phyloP scores from a whole-genome alignment of 805 yeast genomes.

The Candida ovalis region DNA sequence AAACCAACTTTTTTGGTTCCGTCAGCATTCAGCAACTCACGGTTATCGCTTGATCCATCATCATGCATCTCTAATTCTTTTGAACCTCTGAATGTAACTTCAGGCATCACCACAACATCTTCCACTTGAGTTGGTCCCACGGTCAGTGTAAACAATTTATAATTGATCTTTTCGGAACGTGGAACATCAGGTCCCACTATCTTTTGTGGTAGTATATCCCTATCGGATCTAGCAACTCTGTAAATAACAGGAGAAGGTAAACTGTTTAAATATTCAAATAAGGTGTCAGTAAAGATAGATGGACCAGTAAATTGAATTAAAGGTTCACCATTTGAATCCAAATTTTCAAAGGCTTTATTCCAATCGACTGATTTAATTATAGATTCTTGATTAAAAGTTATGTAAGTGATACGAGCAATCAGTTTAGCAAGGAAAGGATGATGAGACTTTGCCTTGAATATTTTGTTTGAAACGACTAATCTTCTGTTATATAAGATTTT shows the following conservation, averaged over 20 bases:
- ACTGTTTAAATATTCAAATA: conserved; percentile 28
- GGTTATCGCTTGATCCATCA: neutral
- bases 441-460: conserved; percentile 23
- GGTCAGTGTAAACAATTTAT: conserved; percentile 24
- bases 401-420: conserved; percentile 23
- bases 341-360: conserved; percentile 24
- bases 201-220: conserved; percentile 12
- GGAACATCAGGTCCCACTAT: conserved; percentile 26
- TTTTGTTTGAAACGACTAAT: conserved; percentile 17
- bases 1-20: neutral
- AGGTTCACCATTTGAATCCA: conserved; percentile 31
- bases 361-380: conserved; percentile 19
- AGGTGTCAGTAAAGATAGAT: conserved; percentile 29
- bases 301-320: conserved; percentile 31
- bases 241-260: conserved; percentile 19
- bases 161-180: conserved; percentile 17
- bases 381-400: conserved; percentile 14
- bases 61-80: conserved; percentile 9
- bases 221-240: conserved; percentile 22
- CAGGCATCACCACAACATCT: conserved; percentile 28
- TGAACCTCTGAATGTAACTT: conserved; percentile 27
- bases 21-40: neutral
- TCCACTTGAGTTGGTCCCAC: conserved; percentile 30
- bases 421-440: conserved; percentile 25
- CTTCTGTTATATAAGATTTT: conserved; percentile 22